Evolutionary conservation across 768 basidiomycete species (phyloP), one percentile per base, ranked within the genome.

Genomic region (Boletus rufocinnamomeus): DNA sequence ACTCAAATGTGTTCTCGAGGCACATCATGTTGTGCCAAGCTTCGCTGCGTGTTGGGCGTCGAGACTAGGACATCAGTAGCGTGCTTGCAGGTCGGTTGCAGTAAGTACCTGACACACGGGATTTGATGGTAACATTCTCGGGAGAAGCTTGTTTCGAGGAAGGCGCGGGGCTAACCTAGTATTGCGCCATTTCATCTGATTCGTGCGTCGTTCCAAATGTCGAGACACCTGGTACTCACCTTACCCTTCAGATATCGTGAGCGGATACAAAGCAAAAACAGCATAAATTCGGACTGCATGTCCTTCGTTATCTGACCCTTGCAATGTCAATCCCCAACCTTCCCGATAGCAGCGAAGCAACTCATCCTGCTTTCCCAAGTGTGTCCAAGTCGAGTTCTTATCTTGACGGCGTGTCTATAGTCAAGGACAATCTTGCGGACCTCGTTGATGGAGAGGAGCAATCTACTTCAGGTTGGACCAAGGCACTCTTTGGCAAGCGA

Each of bases 401-500:
- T n/a, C 28, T 57, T 46, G 51, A 34, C 8, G 13, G n/a, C 19
- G 38, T 16, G 11, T 63, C 35, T 28, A 23, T 28, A 13, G 6
- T 23, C 28, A 5, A 56, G 32, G 50, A 10, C 6, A 4, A 2
- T 23, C 7, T 17, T 32, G 38, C 19, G 6, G 47, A 57, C 41
- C 61, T 66, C 43, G 50, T 57, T 43, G 50, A 57, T 17, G 63
- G 53, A 32, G 60, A 56, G 6, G 32, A 27, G 2, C 21, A 27
- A 9, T 44, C 35, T 21, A 14, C 44, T 3, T 34, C 45, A 10
- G 7, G 38, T 2, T 57, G 55, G 63, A 19, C 11, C 27, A 43
- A 17, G 32, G 19, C 32, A 8, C 11, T 60, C n/a, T 45, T 54
- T 35, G 27, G 44, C 4, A 48, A 35, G 45, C 51, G 38, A 51